A percentile compares a stretch with the other conserved stretches of the same genome.
Evolutionary conservation across 2,329 filamentous ascomycete genomes (phyloP).

Genomic region (Xylariaceae sp.): DNA sequence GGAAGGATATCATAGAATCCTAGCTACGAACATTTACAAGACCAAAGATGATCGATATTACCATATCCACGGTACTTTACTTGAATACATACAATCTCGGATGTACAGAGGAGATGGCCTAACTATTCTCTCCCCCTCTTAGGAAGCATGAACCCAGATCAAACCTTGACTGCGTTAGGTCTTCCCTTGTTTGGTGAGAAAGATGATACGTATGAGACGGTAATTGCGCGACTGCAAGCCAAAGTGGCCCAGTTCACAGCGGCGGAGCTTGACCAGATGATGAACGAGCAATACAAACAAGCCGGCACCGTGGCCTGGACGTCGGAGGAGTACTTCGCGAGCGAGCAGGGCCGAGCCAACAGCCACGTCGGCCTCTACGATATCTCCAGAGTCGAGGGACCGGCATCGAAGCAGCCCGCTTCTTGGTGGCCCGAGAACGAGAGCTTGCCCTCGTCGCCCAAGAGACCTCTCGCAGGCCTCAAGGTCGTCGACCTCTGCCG

Average conservation of each 20-base stretch:
- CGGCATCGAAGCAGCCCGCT: constrained; percentile 25
- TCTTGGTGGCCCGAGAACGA: constrained; percentile 37
- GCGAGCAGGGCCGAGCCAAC: constrained; percentile 6
- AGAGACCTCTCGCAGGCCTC: constrained; percentile 40
- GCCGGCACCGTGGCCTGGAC: constrained; percentile 9
- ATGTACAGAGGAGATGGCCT: not conserved
- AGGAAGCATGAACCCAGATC: constrained; percentile 12
- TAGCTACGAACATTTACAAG: constrained; percentile 12
- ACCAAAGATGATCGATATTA: constrained; percentile 11
- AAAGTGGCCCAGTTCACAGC: constrained; percentile 6
- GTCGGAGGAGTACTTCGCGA: constrained; percentile 10
- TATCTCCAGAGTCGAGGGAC: constrained; percentile 5
- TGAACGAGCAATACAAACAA: constrained; percentile 11
- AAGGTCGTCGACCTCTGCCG: constrained; percentile 44
- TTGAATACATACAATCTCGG: not conserved
- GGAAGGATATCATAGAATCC: constrained; percentile 1
- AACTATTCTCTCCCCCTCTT: not conserved
- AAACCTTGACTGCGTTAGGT: constrained; percentile 7
- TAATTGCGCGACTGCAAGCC: constrained; percentile 3
- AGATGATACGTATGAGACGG: constrained; percentile 9
- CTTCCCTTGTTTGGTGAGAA: constrained; percentile 4
- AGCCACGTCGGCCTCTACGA: constrained; percentile 9
- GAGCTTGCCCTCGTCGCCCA: constrained; percentile 25
- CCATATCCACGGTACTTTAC: constrained; percentile 7
- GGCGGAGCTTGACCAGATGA: constrained; percentile 6